Evolutionary conservation across 345 rosid species (phyloP).

Genomic region (Noccaea bulbosa): DNA sequence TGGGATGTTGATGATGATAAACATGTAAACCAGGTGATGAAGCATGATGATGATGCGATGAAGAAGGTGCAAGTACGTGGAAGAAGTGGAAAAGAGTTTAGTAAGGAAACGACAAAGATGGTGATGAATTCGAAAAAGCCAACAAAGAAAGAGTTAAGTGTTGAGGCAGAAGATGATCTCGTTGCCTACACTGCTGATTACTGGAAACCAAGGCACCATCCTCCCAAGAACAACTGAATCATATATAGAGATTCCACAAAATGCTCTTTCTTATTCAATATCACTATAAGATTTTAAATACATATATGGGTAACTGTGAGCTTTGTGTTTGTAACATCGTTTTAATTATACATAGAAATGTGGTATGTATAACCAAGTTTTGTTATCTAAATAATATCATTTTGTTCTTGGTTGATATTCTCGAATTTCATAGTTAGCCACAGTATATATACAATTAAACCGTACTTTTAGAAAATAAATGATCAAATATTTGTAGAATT

Average conservation of each 20-base stretch:
- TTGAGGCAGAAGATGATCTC: conserved; percentile 50
- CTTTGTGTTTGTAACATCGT: conserved; percentile 33
- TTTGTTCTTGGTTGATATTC: neutral
- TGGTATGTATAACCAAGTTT: conserved; percentile 16
- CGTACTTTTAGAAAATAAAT: neutral
- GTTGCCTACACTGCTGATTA: conserved; percentile 78
- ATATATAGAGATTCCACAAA: conserved; percentile 4
- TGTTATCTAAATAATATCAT: neutral
- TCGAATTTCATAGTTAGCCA: neutral
- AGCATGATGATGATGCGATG: conserved; percentile 9
- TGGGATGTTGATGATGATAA: conserved; percentile 5
- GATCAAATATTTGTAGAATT: neutral
- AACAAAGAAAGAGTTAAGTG: conserved; percentile 29
- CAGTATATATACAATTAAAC: neutral
- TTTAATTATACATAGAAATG: conserved; percentile 10
- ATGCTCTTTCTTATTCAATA: neutral
- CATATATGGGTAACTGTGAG: conserved; percentile 11
- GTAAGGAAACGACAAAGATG: conserved; percentile 28
- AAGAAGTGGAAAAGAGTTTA: conserved; percentile 22
- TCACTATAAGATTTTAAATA: conserved; percentile 1
- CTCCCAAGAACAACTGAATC: conserved; percentile 72
- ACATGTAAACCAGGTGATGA: conserved; percentile 10
- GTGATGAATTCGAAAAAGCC: conserved; percentile 7
- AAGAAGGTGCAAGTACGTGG: conserved; percentile 26
- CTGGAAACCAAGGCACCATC: conserved; percentile 73